Conservation (phyloP, 1,284 basidiomycete species). For the Irpex sp. region DNA sequence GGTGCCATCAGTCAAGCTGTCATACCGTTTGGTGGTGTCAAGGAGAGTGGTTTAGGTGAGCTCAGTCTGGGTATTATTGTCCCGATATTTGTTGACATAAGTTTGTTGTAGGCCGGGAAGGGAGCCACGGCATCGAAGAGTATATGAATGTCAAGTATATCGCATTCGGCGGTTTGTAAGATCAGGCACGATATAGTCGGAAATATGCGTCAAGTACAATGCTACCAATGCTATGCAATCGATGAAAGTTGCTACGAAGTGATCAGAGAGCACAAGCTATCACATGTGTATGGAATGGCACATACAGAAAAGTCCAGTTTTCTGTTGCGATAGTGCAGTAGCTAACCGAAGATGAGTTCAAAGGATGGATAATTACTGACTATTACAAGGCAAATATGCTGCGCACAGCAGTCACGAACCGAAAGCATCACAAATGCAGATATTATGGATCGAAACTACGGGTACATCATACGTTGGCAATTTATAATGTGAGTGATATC, state of each 20-base stretch:
- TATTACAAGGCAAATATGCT: not conserved
- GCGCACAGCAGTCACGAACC: not conserved
- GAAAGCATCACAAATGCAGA: not conserved
- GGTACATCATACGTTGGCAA: not conserved
- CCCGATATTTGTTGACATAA: not conserved
- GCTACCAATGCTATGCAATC: too few species aligned
- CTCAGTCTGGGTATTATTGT: conserved; percentile 5
- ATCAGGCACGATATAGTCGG: not conserved
- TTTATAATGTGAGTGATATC: too few species aligned
- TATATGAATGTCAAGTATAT: conserved; percentile 82
- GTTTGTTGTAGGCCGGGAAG: conserved; percentile 56
- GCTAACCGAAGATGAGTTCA: not conserved
- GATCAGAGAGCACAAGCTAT: not conserved
- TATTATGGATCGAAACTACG: not conserved
- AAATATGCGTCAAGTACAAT: too few species aligned
- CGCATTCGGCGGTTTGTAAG: conserved; percentile 64
- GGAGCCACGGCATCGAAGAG: conserved; percentile 80
- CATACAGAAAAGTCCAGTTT: not conserved
- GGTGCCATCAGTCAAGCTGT: conserved; percentile 77
- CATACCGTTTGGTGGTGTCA: conserved; percentile 93
- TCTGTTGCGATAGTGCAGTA: not conserved
- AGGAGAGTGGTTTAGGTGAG: conserved; percentile 77
- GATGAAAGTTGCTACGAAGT: too few species aligned
- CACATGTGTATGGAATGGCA: not conserved
- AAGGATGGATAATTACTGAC: not conserved